Percentiles rank a stretch among this genome's conserved stretches.
Evolutionary conservation across 345 rosid species (phyloP).

Genomic region (Acer yangbiense): DNA sequence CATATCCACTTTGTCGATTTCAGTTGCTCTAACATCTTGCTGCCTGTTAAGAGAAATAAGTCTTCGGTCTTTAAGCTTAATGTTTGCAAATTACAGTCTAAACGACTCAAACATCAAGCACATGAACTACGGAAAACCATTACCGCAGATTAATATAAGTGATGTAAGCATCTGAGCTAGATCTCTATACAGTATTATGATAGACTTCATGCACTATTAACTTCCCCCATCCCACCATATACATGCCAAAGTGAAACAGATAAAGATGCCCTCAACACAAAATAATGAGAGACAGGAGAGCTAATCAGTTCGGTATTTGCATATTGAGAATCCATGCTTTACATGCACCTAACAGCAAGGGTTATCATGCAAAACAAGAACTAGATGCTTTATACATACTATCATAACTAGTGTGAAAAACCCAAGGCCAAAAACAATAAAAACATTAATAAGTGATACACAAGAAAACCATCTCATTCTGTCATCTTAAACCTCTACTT

Average conservation of each 20-base stretch:
- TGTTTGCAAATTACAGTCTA: neutral
- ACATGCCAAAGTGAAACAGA: neutral
- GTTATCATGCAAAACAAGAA: neutral
- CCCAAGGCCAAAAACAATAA: too few relatives aligned
- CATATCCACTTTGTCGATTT: slow-evolving; percentile 93
- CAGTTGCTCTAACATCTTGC: slow-evolving; percentile 92
- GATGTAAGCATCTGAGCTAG: neutral
- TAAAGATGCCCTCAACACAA: neutral
- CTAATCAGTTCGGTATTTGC: neutral
- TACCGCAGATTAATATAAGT: neutral
- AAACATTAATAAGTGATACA: neutral
- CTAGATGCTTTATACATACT: neutral
- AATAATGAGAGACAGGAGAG: neutral
- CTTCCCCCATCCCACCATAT: neutral
- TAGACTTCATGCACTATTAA: neutral
- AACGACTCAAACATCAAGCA: neutral
- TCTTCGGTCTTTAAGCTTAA: slow-evolving; percentile 4
- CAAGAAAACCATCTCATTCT: neutral
- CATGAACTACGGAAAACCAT: neutral
- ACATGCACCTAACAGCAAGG: neutral
- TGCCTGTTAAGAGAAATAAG: slow-evolving; percentile 50
- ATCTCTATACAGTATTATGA: neutral
- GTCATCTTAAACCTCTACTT: neutral
- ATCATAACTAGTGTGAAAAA: neutral
- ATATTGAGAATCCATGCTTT: too few relatives aligned